Conservation (phyloP, 352 stramenopile species). For the Phytophthora nicotianae region DNA sequence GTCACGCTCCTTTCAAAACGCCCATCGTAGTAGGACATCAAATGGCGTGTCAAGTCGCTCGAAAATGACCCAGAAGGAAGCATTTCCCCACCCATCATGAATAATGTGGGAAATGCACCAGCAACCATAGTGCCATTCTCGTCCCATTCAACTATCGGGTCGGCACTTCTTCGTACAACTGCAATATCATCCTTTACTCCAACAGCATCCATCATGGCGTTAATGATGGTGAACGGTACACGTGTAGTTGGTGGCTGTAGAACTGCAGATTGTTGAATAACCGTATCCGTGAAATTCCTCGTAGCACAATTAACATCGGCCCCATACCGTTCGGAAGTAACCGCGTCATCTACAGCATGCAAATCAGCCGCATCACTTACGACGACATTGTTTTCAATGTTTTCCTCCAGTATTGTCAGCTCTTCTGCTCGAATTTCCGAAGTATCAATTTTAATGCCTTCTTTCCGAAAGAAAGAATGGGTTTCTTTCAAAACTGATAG, state of each 20-base stretch:
- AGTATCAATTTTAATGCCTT: background rate
- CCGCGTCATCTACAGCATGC: background rate
- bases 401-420: background rate
- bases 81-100: background rate
- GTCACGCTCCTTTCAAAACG: background rate
- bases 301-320: background rate
- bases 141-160: background rate
- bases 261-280: background rate
- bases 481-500: background rate
- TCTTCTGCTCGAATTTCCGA: background rate
- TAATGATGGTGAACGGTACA: too few relatives aligned
- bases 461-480: background rate
- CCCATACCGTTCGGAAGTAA: background rate
- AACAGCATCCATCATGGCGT: background rate
- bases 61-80: constrained; percentile 1
- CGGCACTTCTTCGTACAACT: background rate
- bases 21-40: background rate
- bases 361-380: background rate
- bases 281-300: background rate
- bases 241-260: too few relatives aligned
- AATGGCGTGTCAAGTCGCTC: background rate
- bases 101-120: background rate
- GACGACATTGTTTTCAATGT: background rate
- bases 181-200: background rate
- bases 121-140: background rate